Conservation (phyloP, 495 filamentous ascomycete genomes). For the Cetradonia linearis region DNA sequence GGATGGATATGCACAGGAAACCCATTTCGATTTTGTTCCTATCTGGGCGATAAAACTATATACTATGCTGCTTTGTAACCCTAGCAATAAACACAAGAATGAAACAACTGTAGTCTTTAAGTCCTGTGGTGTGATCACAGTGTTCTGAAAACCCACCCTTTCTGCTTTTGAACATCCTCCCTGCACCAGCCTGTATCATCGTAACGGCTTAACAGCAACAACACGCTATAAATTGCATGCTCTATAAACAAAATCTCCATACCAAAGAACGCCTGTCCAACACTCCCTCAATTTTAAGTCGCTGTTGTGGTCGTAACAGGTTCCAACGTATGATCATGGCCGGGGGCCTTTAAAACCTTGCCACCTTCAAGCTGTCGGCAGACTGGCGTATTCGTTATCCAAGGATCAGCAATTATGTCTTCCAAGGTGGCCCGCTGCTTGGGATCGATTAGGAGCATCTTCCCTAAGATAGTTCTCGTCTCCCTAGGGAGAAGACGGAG, state of each 20-base stretch:
- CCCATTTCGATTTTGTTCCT: neutral
- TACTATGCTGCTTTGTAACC: constrained; percentile 5
- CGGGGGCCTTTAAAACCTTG: constrained; percentile 40
- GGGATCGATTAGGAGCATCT: constrained; percentile 87
- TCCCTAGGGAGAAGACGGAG: constrained; percentile 87
- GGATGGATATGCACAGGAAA: neutral
- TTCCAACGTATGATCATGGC: constrained; percentile 54
- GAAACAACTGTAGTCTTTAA: neutral
- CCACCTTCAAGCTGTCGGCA: constrained; percentile 54
- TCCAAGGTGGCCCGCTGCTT: constrained; percentile 71
- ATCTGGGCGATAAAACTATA: constrained; percentile 2
- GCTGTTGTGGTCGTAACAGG: constrained; percentile 42
- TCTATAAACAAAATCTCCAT: neutral
- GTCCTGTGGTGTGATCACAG: neutral
- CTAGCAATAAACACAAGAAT: constrained; percentile 6
- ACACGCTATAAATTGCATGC: neutral
- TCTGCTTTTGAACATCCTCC: neutral
- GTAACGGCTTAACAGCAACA: neutral
- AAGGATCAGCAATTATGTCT: constrained; percentile 81
- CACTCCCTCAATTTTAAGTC: constrained; percentile 30
- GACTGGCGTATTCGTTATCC: constrained; percentile 61
- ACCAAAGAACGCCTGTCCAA: neutral
- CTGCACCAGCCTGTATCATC: neutral
- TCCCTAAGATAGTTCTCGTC: constrained; percentile 75
- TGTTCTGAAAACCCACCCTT: neutral